Percentiles rank a stretch among this genome's conserved stretches.
These are phyloP conservation scores for Xerophyta viscosa DNA, from an alignment of 106 monocot genomes.

Conservation along the genomic window DNA sequence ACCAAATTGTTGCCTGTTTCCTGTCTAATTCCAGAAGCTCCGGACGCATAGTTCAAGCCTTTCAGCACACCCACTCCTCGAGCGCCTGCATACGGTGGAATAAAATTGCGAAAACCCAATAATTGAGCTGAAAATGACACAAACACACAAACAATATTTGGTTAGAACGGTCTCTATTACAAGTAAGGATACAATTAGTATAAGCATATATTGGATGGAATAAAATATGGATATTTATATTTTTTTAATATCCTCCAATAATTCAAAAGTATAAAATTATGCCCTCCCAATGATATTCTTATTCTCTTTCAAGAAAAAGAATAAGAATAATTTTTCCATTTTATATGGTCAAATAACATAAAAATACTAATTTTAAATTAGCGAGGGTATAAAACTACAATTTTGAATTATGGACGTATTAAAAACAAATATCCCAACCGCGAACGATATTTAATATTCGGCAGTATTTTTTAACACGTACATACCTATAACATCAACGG, in stretches of 20 bases:
- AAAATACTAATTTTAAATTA: too few relatives aligned
- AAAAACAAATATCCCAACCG: too few relatives aligned
- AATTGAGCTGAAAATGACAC: conserved; percentile 35
- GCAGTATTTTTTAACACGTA: too few relatives aligned
- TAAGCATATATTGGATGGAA: too few relatives aligned
- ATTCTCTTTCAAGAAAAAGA: not conserved
- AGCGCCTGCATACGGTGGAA: conserved; percentile 49
- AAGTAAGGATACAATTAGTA: too few relatives aligned
- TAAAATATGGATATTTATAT: too few relatives aligned
- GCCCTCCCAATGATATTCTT: too few relatives aligned
- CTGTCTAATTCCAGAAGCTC: conserved; percentile 61
- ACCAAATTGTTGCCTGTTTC: conserved; percentile 81
- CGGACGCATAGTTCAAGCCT: conserved; percentile 74
- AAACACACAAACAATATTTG: not conserved
- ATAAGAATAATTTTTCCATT: not conserved
- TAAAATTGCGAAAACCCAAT: conserved; percentile 43
- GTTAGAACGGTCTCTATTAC: not conserved
- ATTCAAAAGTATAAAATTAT: too few relatives aligned
- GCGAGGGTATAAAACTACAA: too few relatives aligned
- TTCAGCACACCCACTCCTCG: conserved; percentile 12
- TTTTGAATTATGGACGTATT: too few relatives aligned
- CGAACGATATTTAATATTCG: too few relatives aligned
- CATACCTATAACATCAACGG: conserved; percentile 53
- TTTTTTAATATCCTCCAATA: too few relatives aligned
- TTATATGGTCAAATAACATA: not conserved